Evolutionary conservation across 495 filamentous ascomycete genomes (phyloP).

Genomic region (Saxophila tyrrhenica): DNA sequence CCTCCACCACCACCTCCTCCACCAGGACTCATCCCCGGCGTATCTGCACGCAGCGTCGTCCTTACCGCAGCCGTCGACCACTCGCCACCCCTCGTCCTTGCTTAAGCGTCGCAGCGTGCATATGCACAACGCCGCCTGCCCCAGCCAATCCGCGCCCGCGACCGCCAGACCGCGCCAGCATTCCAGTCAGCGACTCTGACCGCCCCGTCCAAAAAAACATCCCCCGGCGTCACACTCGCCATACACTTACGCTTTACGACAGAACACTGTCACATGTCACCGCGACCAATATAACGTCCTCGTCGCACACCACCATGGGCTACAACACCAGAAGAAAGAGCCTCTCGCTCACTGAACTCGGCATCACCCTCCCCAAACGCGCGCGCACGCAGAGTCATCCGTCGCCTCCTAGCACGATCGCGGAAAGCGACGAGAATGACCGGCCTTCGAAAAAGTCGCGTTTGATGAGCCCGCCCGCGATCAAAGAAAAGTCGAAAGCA

Average conservation of each 20-base stretch:
- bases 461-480: constrained; percentile 34
- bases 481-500: constrained; percentile 35
- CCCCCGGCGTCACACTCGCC: not conserved
- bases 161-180: not conserved
- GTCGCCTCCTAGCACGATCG: constrained; percentile 49
- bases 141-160: not conserved
- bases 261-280: not conserved
- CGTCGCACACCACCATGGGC: not conserved
- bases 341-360: constrained; percentile 81
- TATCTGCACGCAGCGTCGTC: not conserved
- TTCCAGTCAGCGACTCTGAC: not conserved
- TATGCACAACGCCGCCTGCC: not conserved
- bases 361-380: constrained; percentile 78
- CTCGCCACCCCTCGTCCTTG: not conserved
- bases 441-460: constrained; percentile 61
- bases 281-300: not conserved
- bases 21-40: not conserved
- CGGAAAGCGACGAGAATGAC: constrained; percentile 41
- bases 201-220: not conserved
- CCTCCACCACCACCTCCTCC: not conserved
- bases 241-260: not conserved
- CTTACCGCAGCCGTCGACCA: too few relatives aligned
- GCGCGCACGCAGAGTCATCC: constrained; percentile 46
- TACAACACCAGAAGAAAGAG: constrained; percentile 64
- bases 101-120: not conserved